Conservation (phyloP, 257 asterid genomes). For the Linderniella brevidens region DNA sequence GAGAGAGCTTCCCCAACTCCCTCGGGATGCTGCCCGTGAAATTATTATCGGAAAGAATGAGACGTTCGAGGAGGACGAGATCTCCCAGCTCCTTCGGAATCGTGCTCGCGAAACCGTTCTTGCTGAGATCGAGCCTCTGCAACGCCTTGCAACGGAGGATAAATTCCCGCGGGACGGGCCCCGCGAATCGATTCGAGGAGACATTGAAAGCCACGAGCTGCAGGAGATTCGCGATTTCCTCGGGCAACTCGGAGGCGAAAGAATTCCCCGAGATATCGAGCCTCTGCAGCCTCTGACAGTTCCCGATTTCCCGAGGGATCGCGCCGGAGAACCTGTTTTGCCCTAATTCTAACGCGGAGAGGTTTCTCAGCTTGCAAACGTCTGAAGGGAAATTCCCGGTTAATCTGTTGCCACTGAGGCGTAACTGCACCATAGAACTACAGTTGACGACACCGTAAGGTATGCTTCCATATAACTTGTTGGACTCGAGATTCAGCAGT, state of each 20-base stretch:
- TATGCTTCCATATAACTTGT: slow-evolving; percentile 41
- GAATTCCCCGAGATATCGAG: slow-evolving; percentile 62
- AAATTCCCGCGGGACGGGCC: slow-evolving; percentile 34
- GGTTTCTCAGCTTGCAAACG: slow-evolving; percentile 46
- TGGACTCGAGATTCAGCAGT: slow-evolving; percentile 61
- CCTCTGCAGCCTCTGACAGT: slow-evolving; percentile 66
- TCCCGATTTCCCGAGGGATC: slow-evolving; percentile 42
- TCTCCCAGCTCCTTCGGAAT: slow-evolving; percentile 51
- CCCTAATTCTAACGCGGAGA: slow-evolving; percentile 70
- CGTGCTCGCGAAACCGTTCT: slow-evolving; percentile 34
- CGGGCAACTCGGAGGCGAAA: slow-evolving; percentile 49
- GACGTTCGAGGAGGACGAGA: slow-evolving; percentile 64
- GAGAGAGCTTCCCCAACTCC: slow-evolving; percentile 67
- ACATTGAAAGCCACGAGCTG: slow-evolving; percentile 64
- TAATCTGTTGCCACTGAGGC: slow-evolving; percentile 42
- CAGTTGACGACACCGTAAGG: slow-evolving; percentile 55
- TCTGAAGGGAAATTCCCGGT: slow-evolving; percentile 60
- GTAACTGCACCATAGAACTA: slow-evolving; percentile 49
- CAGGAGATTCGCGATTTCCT: slow-evolving; percentile 46
- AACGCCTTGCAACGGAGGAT: slow-evolving; percentile 55
- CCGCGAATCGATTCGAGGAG: slow-evolving; percentile 48
- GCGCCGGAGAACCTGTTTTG: slow-evolving; percentile 57
- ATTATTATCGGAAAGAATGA: slow-evolving; percentile 53
- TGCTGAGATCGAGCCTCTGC: slow-evolving; percentile 82
- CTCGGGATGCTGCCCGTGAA: slow-evolving; percentile 58